Percentiles rank a stretch among this genome's conserved stretches.
phyloP scores from a whole-genome alignment of 345 rosid genomes.

The Rhizophora apiculata region DNA sequence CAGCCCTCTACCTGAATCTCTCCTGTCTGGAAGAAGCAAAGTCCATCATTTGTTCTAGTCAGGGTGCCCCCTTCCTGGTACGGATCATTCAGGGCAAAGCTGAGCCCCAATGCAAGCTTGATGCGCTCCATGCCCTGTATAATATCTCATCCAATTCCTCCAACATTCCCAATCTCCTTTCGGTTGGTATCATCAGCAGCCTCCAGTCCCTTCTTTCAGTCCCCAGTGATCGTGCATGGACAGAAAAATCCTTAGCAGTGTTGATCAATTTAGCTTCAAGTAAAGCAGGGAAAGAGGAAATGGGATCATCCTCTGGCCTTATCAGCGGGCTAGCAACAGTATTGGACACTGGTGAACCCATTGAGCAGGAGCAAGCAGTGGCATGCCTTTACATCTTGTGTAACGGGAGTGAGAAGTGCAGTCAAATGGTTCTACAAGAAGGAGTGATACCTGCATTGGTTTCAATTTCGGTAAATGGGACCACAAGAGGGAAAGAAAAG shows the following conservation, averaged over 20 bases:
- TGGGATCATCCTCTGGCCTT: conserved; percentile 57
- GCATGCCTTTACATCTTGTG: conserved; percentile 72
- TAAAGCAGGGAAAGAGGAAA: conserved; percentile 62
- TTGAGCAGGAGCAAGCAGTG: conserved; percentile 85
- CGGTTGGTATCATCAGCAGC: conserved; percentile 55
- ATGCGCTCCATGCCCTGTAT: conserved; percentile 86
- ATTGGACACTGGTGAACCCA: conserved; percentile 61
- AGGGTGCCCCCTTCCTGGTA: conserved; percentile 73
- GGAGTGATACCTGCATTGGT: conserved; percentile 94
- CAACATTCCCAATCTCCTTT: conserved; percentile 60
- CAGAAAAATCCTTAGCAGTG: conserved; percentile 75
- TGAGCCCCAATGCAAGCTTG: conserved; percentile 74
- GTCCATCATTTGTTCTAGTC: conserved; percentile 69
- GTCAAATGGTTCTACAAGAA: conserved; percentile 85
- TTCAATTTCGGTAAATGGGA: conserved; percentile 85
- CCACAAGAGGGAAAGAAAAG: conserved; percentile 78
- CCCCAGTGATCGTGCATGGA: conserved; percentile 57
- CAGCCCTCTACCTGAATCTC: conserved; percentile 87
- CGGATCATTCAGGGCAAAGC: conserved; percentile 51
- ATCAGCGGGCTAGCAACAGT: conserved; percentile 59
- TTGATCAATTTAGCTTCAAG: conserved; percentile 64
- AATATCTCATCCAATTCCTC: conserved; percentile 68
- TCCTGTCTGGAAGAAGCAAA: conserved; percentile 81
- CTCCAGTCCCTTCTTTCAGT: conserved; percentile 62
- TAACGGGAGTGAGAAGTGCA: conserved; percentile 65